Base-by-base conservation (phyloP, 805 yeast species). In the Pichia kluyveri region DNA sequence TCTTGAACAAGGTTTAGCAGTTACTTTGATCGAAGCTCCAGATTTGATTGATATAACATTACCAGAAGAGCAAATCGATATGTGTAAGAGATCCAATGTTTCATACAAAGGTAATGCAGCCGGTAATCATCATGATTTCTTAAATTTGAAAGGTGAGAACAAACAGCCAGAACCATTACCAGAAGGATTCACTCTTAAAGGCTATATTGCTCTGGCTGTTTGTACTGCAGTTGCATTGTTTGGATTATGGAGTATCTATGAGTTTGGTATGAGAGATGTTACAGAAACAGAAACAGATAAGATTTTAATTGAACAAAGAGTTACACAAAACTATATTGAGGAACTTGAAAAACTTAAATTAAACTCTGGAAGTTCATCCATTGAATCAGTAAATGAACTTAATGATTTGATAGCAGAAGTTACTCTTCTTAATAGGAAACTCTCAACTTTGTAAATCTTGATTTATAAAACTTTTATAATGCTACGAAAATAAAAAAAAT, bases 1-100 rank as follows among this genome's bases (percentile, higher is more conserved):
- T 66, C 75, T 85, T 62, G 83, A 80, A 56, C 93, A 85, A 68
- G 95, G 95, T 30, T 71, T 85, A 47, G 90, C 90, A 8, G 70
- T 83, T 45, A 77, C 79, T 1, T 75, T 85, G 37, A 70, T 85
- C 40, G 95, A 85, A 63, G 86, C 84, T 31, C 91, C 93, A 19
- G 57, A 69, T 45, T 27, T 40, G 18, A 30, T 48, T 26, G 68
- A 69, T 36, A 60, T 83, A 34, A 74, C 75, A 55, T 58, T 81
- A 5, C 76, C 79, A 10, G 65, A 65, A 0, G 73, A 77, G 41
- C 83, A 76, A 58, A 60, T 70, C 31, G 67, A 70, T 15, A 70
- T 70, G 5, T 83, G 93, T 61, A 53, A 59, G 5, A 66, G 62
- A 3, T 72, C 73, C 18, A 67, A 70, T 42, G 68, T 79, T 15